phyloP scores from a whole-genome alignment of 768 basidiomycete genomes.

The Leucocoprinus leucothites region DNA sequence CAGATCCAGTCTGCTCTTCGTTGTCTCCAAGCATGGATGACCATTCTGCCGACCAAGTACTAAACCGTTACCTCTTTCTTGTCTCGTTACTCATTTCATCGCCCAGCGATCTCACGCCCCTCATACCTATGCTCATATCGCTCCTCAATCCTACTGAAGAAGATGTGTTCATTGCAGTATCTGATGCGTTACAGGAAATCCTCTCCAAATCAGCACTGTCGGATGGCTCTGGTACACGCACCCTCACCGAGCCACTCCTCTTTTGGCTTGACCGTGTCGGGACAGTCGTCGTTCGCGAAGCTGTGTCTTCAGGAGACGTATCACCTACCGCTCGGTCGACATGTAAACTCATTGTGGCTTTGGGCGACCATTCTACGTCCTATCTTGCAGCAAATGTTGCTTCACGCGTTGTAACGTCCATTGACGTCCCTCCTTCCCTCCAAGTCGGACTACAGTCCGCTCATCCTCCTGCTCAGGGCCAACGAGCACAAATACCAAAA shows the following conservation, averaged over 20 bases:
- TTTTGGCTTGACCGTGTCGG: slow-evolving; percentile 68
- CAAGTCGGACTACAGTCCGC: slow-evolving; percentile 16
- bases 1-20: slow-evolving; percentile 71
- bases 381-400: slow-evolving; percentile 74
- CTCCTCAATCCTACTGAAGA: slow-evolving; percentile 54
- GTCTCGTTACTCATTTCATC: neutral
- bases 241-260: slow-evolving; percentile 84
- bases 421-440: slow-evolving; percentile 2
- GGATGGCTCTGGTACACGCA: slow-evolving; percentile 63
- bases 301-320: slow-evolving; percentile 36
- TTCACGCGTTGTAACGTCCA: slow-evolving; percentile 22
- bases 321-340: slow-evolving; percentile 65
- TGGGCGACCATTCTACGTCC: slow-evolving; percentile 83
- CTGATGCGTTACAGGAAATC: slow-evolving; percentile 75
- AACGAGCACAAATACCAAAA: slow-evolving; percentile 31
- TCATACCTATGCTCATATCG: slow-evolving; percentile 64
- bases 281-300: slow-evolving; percentile 36
- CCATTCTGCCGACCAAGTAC: slow-evolving; percentile 64
- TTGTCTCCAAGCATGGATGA: slow-evolving; percentile 84
- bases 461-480: slow-evolving; percentile 27
- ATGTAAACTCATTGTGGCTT: slow-evolving; percentile 75
- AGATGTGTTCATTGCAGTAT: slow-evolving; percentile 56
- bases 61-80: slow-evolving; percentile 15
- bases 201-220: slow-evolving; percentile 71
- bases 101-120: slow-evolving; percentile 61